These are phyloP conservation scores for Candida mesenterica DNA, from an alignment of 1,139 yeast species.

Conservation along the genomic window DNA sequence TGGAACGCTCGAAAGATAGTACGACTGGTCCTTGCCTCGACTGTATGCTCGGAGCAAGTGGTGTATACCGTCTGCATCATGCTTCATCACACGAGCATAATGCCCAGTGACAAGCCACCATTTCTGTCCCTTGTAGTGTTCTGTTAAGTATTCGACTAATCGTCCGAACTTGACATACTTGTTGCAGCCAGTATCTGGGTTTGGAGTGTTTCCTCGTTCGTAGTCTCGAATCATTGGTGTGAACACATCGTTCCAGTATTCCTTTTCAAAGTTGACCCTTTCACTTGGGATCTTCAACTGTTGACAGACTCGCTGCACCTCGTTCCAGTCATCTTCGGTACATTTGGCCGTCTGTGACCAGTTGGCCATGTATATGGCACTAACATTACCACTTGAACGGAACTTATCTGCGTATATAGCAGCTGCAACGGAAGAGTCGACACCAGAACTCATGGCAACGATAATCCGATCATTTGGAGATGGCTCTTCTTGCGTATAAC, in stretches of 20 bases:
- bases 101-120: conserved; percentile 98
- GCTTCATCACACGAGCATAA: conserved; percentile 63
- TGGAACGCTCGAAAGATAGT: conserved; percentile 73
- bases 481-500: conserved; percentile 44
- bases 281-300: conserved; percentile 67
- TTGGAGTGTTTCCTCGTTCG: conserved; percentile 77
- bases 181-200: conserved; percentile 92
- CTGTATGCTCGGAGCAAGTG: conserved; percentile 63
- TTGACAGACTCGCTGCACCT: conserved; percentile 64
- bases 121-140: conserved; percentile 19
- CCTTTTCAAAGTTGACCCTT: conserved; percentile 80
- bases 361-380: conserved; percentile 90
- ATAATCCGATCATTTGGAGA: conserved; percentile 55
- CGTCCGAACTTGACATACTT: conserved; percentile 82
- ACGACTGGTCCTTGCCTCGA: conserved; percentile 80
- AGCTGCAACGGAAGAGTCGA: conserved; percentile 91
- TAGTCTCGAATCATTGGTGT: conserved; percentile 85
- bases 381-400: conserved; percentile 42
- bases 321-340: conserved; percentile 86
- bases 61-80: conserved; percentile 24
- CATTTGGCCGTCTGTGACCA: conserved; percentile 77
- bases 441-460: conserved; percentile 96
- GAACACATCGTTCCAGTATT: conserved; percentile 91
- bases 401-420: conserved; percentile 56
- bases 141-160: conserved; percentile 54